phyloP scores from a whole-genome alignment of 495 filamentous ascomycete genomes.

The Hyaloscypha hepaticicola region DNA sequence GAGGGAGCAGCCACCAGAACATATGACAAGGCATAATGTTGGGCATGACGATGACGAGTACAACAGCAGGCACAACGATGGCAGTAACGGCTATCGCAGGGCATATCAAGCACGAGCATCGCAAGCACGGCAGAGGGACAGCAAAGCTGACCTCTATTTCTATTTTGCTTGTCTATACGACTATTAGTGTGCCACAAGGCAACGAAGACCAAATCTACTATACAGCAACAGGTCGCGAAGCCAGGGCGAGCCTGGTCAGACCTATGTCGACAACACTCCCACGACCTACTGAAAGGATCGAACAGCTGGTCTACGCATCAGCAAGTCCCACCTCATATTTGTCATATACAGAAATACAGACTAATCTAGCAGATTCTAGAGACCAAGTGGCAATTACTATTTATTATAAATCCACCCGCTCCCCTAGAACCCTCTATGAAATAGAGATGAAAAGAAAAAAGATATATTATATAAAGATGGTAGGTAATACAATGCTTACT shows the following conservation, averaged over 20 bases:
- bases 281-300: no score
- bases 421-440: no score
- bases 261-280: no score
- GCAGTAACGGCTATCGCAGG: constrained; percentile 20
- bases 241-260: constrained; percentile 18
- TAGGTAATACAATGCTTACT: no score
- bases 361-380: no score
- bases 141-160: constrained; percentile 27
- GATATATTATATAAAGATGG: no score
- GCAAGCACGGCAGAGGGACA: constrained; percentile 24
- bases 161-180: constrained; percentile 27
- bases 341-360: no score
- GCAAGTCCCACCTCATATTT: no score
- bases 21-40: constrained; percentile 30
- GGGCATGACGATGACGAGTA: constrained; percentile 24
- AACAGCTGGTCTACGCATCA: no score
- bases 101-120: constrained; percentile 21
- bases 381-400: no score
- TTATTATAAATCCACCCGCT: no score
- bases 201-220: constrained; percentile 8
- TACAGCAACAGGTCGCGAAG: constrained; percentile 28
- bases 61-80: constrained; percentile 28
- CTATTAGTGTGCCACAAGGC: constrained; percentile 21
- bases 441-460: no score
- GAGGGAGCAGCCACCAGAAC: constrained; percentile 29